Evolutionary conservation across 768 basidiomycete genomes (phyloP).

Genomic region (Trametes sanguinea): DNA sequence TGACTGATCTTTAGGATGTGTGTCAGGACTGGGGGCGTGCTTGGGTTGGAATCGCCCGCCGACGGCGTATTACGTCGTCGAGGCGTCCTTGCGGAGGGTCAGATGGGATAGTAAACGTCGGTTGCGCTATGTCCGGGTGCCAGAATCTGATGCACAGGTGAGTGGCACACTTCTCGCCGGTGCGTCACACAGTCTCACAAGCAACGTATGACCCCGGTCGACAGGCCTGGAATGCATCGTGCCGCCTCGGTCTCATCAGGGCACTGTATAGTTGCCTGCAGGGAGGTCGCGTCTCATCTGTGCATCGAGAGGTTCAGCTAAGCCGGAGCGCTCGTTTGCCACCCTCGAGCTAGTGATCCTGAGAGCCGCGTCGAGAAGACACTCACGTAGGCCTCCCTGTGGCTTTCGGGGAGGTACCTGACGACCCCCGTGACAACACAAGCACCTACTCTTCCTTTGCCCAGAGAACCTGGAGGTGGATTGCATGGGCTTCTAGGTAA

Average conservation of each 20-base stretch:
- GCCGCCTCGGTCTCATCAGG: no score
- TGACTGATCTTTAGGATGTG: neutral
- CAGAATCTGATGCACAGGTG: neutral
- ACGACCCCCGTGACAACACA: conserved; percentile 7
- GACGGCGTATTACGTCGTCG: conserved; percentile 6
- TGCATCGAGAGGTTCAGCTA: no score
- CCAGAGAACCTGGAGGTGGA: neutral
- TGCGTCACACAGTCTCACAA: neutral
- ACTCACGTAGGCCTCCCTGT: neutral
- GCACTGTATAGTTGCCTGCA: no score
- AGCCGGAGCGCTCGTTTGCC: neutral
- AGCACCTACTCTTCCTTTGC: neutral
- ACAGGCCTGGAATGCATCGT: no score
- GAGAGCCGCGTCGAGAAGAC: conserved; percentile 3
- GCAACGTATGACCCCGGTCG: no score
- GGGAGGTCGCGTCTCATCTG: no score
- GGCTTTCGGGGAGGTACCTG: neutral
- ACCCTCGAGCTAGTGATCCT: neutral
- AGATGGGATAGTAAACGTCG: neutral
- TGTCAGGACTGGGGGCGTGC: neutral
- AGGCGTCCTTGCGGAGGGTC: neutral
- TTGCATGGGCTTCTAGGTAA: neutral
- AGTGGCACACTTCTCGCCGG: neutral
- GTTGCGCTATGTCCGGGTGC: neutral
- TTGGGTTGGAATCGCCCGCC: no score